Percentiles rank a stretch among this genome's conserved stretches.
Conservation (phyloP, 2,329 filamentous ascomycete species). For the Colletotrichum orbiculare region DNA sequence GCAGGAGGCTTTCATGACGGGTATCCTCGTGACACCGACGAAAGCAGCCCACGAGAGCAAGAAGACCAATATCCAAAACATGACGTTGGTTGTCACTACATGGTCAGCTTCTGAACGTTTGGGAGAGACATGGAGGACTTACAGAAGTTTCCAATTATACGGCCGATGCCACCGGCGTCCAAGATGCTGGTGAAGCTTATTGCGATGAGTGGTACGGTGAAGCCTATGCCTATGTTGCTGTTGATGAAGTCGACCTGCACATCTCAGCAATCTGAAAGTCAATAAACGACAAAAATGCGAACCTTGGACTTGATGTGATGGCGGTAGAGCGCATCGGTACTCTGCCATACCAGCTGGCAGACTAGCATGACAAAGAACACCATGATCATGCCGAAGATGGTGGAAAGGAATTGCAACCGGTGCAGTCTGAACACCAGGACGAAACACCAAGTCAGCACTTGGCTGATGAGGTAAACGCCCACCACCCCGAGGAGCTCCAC, state of each 20-base stretch:
- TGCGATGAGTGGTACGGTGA: slow-evolving; percentile 61
- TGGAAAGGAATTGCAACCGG: slow-evolving; percentile 56
- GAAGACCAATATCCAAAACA: slow-evolving; percentile 49
- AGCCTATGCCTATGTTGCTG: slow-evolving; percentile 61
- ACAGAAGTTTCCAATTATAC: slow-evolving; percentile 59
- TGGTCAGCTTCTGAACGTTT: neutral
- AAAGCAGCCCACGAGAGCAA: slow-evolving; percentile 33
- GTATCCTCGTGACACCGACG: neutral
- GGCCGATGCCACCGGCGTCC: slow-evolving; percentile 49
- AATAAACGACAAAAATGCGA: neutral
- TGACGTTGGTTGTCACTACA: slow-evolving; percentile 48
- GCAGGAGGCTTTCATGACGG: neutral
- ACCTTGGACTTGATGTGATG: slow-evolving; percentile 49
- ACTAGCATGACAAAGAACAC: slow-evolving; percentile 50
- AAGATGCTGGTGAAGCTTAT: slow-evolving; percentile 51
- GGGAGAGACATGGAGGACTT: slow-evolving; percentile 34
- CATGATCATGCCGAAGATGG: slow-evolving; percentile 59
- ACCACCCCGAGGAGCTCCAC: slow-evolving; percentile 47
- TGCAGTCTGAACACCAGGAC: slow-evolving; percentile 48
- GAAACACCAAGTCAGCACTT: slow-evolving; percentile 59
- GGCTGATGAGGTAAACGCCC: slow-evolving; percentile 52
- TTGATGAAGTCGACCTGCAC: slow-evolving; percentile 61
- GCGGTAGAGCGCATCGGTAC: slow-evolving; percentile 44
- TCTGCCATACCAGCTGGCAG: slow-evolving; percentile 35
- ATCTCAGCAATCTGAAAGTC: slow-evolving; percentile 3